Evolutionary conservation across 1,139 yeast species (phyloP), one percentile per base, ranked within the genome.

Genomic region (Diutina pseudorugosa): DNA sequence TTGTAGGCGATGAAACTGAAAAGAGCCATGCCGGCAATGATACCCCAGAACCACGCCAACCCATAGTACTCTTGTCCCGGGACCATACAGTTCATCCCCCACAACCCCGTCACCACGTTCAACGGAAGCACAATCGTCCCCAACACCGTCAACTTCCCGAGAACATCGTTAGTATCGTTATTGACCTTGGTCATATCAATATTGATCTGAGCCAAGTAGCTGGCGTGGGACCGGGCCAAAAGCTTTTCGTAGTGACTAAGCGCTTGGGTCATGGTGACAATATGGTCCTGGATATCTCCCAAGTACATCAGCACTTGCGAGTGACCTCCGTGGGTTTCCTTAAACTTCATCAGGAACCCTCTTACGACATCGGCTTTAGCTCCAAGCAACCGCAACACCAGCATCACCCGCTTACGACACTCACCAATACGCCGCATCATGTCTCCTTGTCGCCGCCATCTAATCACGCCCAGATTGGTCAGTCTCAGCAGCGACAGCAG

Each of bases 21-120:
- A n/a, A 62, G 19, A 8, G 64, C 55, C 71, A 73, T 72, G 16
- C 65, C 61, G 19, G 63, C 61, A 25, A 72, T 60, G 42, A 73
- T 73, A 7, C 65, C 61, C 64, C 81, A 85, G 67, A 93, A 93
- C 98, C 98, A 93, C 4, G 72, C 66, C 59, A 91, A 70, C 1
- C 88, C 84, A 14, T 79, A 82, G 51, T 73, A 72, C 30, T 78
- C 84, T 64, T 91, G 98, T 0, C 98, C 98, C 0, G 98, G 98
- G 41, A 93, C 98, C 11, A 87, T 60, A 58, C 95, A 95, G 70
- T 93, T 93, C 98, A 93, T 93, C 56, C 98, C 98, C 98, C 98
- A 93, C 52, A 93, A 72, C 30, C 98, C 98, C 0, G 98, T 93
- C 23, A 93, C 84, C 54, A 93, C 88, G 64, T 93, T 93, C 76